phyloP scores from a whole-genome alignment of 2,329 filamentous ascomycete species.

The Pseudopyrenochaeta lycopersici region DNA sequence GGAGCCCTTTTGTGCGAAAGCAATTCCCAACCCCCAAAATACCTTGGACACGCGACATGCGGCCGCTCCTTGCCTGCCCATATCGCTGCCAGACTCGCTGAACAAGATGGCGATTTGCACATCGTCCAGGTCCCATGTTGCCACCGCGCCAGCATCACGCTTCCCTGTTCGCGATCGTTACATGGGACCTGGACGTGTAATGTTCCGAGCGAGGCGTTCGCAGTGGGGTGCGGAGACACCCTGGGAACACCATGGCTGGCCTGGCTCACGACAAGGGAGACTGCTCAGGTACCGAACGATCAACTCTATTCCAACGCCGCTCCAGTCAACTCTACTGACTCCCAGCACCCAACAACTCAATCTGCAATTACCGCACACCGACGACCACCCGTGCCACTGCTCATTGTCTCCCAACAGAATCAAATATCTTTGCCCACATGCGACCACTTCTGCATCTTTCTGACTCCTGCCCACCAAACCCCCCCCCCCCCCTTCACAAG shows the following conservation, averaged over 20 bases:
- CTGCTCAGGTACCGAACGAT: constrained; percentile 46
- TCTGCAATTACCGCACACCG: not conserved
- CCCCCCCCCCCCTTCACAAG: constrained; percentile 1
- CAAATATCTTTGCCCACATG: too few relatives aligned
- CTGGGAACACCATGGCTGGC: constrained; percentile 44
- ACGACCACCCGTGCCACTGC: not conserved
- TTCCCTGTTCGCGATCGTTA: constrained; percentile 45
- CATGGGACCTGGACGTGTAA: constrained; percentile 51
- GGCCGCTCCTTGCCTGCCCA: constrained; percentile 13
- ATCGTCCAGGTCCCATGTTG: constrained; percentile 29
- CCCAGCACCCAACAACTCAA: constrained; percentile 4
- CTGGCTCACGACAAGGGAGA: constrained; percentile 47
- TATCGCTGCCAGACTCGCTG: constrained; percentile 36
- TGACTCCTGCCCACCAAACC: not conserved
- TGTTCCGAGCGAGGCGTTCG: constrained; percentile 48
- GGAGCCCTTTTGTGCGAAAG: constrained; percentile 20
- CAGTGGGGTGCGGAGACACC: constrained; percentile 49
- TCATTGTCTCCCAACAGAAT: not conserved
- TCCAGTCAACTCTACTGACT: constrained; percentile 5
- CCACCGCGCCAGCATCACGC: constrained; percentile 22
- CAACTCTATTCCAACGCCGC: constrained; percentile 49
- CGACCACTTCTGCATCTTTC: not conserved
- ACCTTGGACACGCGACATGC: constrained; percentile 39
- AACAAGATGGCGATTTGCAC: constrained; percentile 32
- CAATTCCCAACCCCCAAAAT: constrained; percentile 9